These are phyloP conservation scores for Aspergillus quadricinctus DNA, from an alignment of 2,329 filamentous ascomycete species.

Conservation along the genomic window DNA sequence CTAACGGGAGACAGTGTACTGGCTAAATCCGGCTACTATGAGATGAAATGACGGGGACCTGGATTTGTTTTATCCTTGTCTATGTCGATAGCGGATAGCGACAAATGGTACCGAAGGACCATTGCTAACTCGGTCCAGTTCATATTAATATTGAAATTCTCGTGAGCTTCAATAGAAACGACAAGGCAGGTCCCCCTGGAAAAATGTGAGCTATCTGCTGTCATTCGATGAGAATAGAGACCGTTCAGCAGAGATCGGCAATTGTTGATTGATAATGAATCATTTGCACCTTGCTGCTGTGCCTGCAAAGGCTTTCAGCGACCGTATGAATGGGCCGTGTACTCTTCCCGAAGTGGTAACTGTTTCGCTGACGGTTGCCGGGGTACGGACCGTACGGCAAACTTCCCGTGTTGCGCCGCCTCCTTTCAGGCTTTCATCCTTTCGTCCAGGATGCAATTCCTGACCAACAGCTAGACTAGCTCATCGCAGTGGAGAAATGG, in stretches of 20 bases:
- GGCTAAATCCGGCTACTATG: too few relatives aligned
- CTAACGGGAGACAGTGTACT: not conserved
- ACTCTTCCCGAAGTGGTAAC: too few relatives aligned
- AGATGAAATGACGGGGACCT: not conserved
- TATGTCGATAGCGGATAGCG: too few relatives aligned
- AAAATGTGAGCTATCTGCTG: not conserved
- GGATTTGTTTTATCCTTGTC: too few relatives aligned
- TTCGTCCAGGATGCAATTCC: slow-evolving; percentile 9
- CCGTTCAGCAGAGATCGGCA: not conserved
- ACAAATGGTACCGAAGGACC: not conserved
- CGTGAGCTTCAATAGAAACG: not conserved
- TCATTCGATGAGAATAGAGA: not conserved
- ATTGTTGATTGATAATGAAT: too few relatives aligned
- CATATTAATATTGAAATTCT: not conserved
- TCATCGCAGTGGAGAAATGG: slow-evolving; percentile 6
- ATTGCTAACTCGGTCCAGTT: not conserved
- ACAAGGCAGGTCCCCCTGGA: not conserved
- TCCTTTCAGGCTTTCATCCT: slow-evolving; percentile 8
- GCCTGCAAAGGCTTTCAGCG: too few relatives aligned
- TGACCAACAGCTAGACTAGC: slow-evolving; percentile 6
- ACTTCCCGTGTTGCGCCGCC: slow-evolving; percentile 16
- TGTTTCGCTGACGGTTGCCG: slow-evolving; percentile 3
- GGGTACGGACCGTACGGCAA: slow-evolving; percentile 8
- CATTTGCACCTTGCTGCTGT: too few relatives aligned
- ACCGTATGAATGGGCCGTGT: too few relatives aligned